phyloP scores from a whole-genome alignment of 2,329 filamentous ascomycete species.

The Microcyclosporella mali region DNA sequence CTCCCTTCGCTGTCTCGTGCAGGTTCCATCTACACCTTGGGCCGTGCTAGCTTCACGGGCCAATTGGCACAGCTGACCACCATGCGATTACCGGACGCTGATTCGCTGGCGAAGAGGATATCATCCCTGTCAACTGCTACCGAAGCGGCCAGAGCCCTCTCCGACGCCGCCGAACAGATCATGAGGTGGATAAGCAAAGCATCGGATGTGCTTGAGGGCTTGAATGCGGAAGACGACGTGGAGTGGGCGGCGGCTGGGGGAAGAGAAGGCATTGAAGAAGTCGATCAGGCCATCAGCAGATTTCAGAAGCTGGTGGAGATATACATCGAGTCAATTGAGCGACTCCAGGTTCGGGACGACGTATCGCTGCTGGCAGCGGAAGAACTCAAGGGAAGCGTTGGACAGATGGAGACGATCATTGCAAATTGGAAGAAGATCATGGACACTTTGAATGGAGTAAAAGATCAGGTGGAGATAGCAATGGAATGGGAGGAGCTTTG shows the following conservation, averaged over 20 bases:
- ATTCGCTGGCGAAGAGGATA: constrained; percentile 75
- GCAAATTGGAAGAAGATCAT: constrained; percentile 80
- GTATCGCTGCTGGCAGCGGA: constrained; percentile 64
- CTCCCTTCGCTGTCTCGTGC: constrained; percentile 58
- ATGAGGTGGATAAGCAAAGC: constrained; percentile 90
- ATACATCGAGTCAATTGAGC: constrained; percentile 90
- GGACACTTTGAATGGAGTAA: constrained; percentile 67
- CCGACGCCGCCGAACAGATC: constrained; percentile 86
- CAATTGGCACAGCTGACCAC: constrained; percentile 90
- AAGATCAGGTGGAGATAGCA: constrained; percentile 86
- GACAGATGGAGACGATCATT: constrained; percentile 84
- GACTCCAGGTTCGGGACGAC: constrained; percentile 73
- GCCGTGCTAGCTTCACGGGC: constrained; percentile 83
- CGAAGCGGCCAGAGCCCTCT: constrained; percentile 74
- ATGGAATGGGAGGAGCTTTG: constrained; percentile 99
- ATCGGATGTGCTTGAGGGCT: constrained; percentile 75
- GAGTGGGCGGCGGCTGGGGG: constrained; percentile 93
- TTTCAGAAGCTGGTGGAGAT: constrained; percentile 89
- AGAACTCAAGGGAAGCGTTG: constrained; percentile 68
- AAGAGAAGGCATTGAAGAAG: constrained; percentile 66
- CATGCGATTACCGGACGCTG: constrained; percentile 79
- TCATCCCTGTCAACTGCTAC: constrained; percentile 77
- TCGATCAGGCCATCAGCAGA: constrained; percentile 64
- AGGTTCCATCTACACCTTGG: constrained; percentile 89
- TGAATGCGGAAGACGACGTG: constrained; percentile 94